Percentiles rank a stretch among this genome's conserved stretches.
These are phyloP conservation scores for Oxytropis ochrocephala DNA, from an alignment of 306 rosid species.

Conservation along the genomic window DNA sequence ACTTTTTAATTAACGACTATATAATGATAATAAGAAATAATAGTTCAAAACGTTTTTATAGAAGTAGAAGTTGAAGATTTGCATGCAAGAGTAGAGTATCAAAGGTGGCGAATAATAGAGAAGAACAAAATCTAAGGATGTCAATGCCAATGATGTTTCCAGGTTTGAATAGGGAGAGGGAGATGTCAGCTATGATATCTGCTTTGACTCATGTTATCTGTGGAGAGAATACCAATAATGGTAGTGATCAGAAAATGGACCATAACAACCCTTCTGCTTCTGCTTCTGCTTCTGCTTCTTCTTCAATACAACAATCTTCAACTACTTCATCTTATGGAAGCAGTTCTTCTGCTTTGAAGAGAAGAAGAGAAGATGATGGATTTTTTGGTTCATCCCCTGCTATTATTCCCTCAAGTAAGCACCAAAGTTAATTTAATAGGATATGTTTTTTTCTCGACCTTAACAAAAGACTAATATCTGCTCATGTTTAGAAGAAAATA, in stretches of 20 bases:
- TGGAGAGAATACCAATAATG: conserved; percentile 5
- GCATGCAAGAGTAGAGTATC: background rate
- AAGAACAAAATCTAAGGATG: background rate
- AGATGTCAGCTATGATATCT: conserved; percentile 45
- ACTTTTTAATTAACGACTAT: too few relatives aligned
- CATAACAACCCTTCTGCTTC: conserved; percentile 4
- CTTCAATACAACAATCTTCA: conserved; percentile 16
- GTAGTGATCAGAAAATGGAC: background rate
- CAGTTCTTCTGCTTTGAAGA: conserved; percentile 21
- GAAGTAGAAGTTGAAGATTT: background rate
- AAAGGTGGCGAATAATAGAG: conserved; percentile 23
- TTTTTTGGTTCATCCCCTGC: conserved; percentile 17
- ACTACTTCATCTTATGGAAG: conserved; percentile 17
- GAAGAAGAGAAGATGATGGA: conserved; percentile 30
- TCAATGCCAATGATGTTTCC: conserved; percentile 26
- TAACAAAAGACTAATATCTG: too few relatives aligned
- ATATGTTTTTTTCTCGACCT: too few relatives aligned
- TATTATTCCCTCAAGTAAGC: conserved; percentile 24
- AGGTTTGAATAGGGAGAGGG: conserved; percentile 28
- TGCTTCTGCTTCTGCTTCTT: conserved; percentile 16
- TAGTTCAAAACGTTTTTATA: background rate
- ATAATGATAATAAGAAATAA: too few relatives aligned
- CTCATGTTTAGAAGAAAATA: too few relatives aligned
- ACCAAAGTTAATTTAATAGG: background rate
- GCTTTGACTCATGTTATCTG: conserved; percentile 36